Evolutionary conservation across 768 basidiomycete genomes (phyloP), one percentile per base, ranked within the genome.

Genomic region (Tulasnella sp.): DNA sequence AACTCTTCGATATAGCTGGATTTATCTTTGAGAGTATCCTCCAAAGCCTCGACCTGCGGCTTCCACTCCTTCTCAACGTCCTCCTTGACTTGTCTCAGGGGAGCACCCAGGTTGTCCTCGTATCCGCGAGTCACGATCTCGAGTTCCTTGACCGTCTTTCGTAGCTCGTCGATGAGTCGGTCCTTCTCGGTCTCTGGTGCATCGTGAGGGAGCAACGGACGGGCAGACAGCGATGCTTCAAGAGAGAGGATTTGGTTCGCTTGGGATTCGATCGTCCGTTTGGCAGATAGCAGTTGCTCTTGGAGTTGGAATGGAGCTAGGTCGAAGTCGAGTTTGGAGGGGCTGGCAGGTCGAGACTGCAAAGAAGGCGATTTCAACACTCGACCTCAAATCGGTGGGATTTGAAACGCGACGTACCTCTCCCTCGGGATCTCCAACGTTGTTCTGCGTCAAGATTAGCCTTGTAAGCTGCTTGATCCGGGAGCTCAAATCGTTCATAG

Each of bases 251-350:
- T 94, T 81, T 96, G 93, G 9, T 88, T 91, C 0, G 91, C 88
- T 81, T 97, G 95, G 0, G 92, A 89, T 61, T 95, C 92, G 46
- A 97, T 84, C 80, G 95, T 89, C 26, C 90, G 88, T 37, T 92
- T 88, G 0, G 94, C 90, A 0, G 90, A 87, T 23, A 96, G 90
- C 23, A 97, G 88, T 79, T 96, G 93, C 86, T 96, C 93, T 85
- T 96, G 94, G 0, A 97, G 87, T 91, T 95, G 77, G 39, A 35
- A 94, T 2, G 93, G 92, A 0, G 93, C 90, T 90, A 93, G 90
- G 82, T 95, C 93, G 81, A 95, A 96, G 83, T 96, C 93, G 42
- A 98, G 86, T 85, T 96, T 97, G 76, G 88, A 88, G 0, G 96
- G 96, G 84, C 94, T 96, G 7, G 87, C 87, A 0, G 95, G 92